Percentiles rank a stretch among this genome's conserved stretches.
Conservation (phyloP, 805 yeast genomes). For the Metschnikowia lochheadii region DNA sequence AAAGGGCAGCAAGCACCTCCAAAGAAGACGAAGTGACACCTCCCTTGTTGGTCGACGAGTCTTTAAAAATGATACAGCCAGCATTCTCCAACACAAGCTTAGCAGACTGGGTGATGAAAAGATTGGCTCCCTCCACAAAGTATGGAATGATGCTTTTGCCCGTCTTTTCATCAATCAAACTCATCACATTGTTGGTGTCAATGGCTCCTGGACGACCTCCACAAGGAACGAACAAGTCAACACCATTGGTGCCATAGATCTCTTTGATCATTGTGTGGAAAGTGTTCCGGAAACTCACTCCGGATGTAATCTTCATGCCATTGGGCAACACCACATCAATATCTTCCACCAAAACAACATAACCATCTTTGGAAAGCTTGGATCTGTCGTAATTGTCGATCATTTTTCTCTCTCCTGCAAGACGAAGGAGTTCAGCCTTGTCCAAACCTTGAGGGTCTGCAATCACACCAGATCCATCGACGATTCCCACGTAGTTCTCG, state of each 20-base stretch:
- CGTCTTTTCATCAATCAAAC: slow-evolving; percentile 66
- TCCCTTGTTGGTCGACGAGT: slow-evolving; percentile 96
- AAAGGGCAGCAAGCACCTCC: slow-evolving; percentile 91
- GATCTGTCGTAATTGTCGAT: slow-evolving; percentile 63
- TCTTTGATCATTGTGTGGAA: slow-evolving; percentile 77
- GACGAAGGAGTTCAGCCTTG: slow-evolving; percentile 67
- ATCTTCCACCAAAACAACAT: slow-evolving; percentile 81
- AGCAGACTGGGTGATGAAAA: slow-evolving; percentile 92
- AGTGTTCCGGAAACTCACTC: slow-evolving; percentile 83
- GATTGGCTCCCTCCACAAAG: slow-evolving; percentile 96
- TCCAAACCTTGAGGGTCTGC: slow-evolving; percentile 89
- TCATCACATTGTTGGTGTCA: slow-evolving; percentile 75
- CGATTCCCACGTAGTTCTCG: slow-evolving; percentile 82
- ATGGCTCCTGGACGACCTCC: slow-evolving; percentile 98
- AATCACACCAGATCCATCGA: slow-evolving; percentile 94
- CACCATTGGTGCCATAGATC: slow-evolving; percentile 51
- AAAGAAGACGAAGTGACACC: slow-evolving; percentile 97
- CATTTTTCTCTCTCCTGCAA: slow-evolving; percentile 76
- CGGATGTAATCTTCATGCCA: slow-evolving; percentile 73
- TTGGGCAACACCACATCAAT: slow-evolving; percentile 71
- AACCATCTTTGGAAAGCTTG: slow-evolving; percentile 71
- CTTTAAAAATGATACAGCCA: slow-evolving; percentile 85
- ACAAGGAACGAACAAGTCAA: slow-evolving; percentile 92
- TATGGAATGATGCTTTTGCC: slow-evolving; percentile 78
- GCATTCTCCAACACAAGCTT: slow-evolving; percentile 81